phyloP scores from a whole-genome alignment of 352 stramenopile species.

The Phytophthora chlamydospora region DNA sequence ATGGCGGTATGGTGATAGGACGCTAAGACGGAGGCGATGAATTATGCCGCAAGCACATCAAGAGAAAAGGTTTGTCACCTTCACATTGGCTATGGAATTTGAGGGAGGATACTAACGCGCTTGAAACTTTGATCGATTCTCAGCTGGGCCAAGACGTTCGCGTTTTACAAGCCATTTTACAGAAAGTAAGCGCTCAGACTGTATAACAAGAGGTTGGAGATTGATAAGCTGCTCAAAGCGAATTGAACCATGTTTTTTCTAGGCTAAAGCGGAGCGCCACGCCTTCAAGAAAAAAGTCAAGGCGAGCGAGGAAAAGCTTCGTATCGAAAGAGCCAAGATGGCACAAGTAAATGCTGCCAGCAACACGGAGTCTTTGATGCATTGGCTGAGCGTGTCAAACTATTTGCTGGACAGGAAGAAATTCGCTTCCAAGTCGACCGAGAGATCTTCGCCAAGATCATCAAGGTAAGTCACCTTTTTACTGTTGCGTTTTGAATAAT shows the following conservation, averaged over 20 bases:
- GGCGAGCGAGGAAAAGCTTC: slow-evolving; percentile 61
- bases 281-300: slow-evolving; percentile 87
- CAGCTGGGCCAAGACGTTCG: slow-evolving; percentile 80
- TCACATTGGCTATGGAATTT: neutral
- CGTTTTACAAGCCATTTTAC: slow-evolving; percentile 73
- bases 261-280: slow-evolving; percentile 81
- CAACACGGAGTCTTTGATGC: no score
- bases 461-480: slow-evolving; percentile 50
- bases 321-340: slow-evolving; percentile 64
- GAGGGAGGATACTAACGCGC: neutral
- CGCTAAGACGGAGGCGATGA: slow-evolving; percentile 76
- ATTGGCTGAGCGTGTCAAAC: no score
- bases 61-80: slow-evolving; percentile 62
- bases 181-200: slow-evolving; percentile 47
- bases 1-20: slow-evolving; percentile 34
- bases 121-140: neutral
- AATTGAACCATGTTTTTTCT: neutral
- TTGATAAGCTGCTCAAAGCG: neutral
- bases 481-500: neutral
- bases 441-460: slow-evolving; percentile 87
- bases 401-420: slow-evolving; percentile 49
- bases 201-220: neutral
- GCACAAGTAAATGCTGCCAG: slow-evolving; percentile 51
- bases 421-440: slow-evolving; percentile 83
- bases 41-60: slow-evolving; percentile 73